phyloP scores from a whole-genome alignment of 2,329 filamentous ascomycete genomes.

The Calonectria crousiana region DNA sequence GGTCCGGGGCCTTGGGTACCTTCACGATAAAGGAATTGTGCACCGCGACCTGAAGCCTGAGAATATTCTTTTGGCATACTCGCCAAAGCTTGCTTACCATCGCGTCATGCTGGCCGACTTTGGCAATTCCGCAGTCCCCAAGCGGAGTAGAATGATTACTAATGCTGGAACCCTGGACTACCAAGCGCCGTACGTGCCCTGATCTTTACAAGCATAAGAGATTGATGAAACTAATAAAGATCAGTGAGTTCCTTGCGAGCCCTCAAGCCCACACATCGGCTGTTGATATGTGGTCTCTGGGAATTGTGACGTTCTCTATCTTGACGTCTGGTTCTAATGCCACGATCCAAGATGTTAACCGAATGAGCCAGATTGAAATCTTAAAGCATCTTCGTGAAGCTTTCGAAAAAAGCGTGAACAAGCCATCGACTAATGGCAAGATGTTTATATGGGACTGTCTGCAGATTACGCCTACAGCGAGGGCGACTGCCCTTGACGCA shows the following conservation, averaged over 20 bases:
- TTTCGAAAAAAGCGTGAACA: conserved; percentile 27
- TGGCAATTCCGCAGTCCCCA: conserved; percentile 60
- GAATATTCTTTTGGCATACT: conserved; percentile 63
- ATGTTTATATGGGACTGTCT: conserved; percentile 50
- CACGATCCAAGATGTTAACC: conserved; percentile 42
- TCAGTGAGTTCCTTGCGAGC: conserved; percentile 54
- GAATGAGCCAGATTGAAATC: conserved; percentile 44
- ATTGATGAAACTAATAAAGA: conserved; percentile 18
- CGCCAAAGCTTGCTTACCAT: conserved; percentile 56
- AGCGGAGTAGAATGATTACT: conserved; percentile 57
- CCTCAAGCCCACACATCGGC: conserved; percentile 47
- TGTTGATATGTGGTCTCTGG: conserved; percentile 67
- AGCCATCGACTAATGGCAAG: conserved; percentile 42
- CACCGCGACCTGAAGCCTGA: conserved; percentile 68
- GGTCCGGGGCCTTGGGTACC: conserved; percentile 58
- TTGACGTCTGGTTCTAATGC: conserved; percentile 40
- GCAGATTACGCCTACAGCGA: conserved; percentile 39
- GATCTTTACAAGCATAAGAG: not conserved
- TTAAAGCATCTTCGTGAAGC: conserved; percentile 29
- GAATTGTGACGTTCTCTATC: conserved; percentile 57
- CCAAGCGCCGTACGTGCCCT: conserved; percentile 61
- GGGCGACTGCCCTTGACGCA: conserved; percentile 47
- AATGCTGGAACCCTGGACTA: conserved; percentile 60
- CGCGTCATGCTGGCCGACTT: conserved; percentile 66
- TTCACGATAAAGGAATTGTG: conserved; percentile 62